Evolutionary conservation across 2,329 filamentous ascomycete genomes (phyloP), one percentile per base, ranked within the genome.

Genomic region (Allantophomopsis cytisporea): DNA sequence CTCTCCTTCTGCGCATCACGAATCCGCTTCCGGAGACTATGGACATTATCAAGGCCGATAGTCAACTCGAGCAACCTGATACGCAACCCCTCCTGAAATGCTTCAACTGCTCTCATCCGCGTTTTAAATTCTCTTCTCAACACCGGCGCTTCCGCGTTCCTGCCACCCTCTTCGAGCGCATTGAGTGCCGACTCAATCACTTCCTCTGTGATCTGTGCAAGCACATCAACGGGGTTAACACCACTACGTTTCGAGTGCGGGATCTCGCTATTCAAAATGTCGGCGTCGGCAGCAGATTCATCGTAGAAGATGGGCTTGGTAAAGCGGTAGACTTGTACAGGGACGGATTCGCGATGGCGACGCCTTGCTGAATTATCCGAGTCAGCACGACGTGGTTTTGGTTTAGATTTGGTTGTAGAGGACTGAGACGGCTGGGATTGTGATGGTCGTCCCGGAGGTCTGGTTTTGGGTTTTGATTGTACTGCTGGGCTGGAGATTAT

Each of bases 191-290:
- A 57, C n/a, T 63, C 63, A 15, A 78, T 61, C 23, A 78, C 64
- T 49, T 80, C 75, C 28, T 75, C 67, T 50, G 72, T 80, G 12
- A 79, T 63, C 45, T 77, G 69, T 5, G 68, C 63, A 31, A 81
- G 61, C 2, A 80, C 75, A 47, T 81, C 76, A 2, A 80, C 61
- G 0, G 71, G 64, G 36, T 74, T 81, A 46, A 79, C 74, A 35
- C 72, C 71, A 16, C 60, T 66, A 64, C 47, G 47, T 36, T 67
- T 69, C 0, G 64, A 60, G 43, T 69, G 73, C 0, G 73, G 69
- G 2, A 77, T 71, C 4, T 71, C 66, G 2, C 59, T 51, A 35
- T 64, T 64, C 4, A 73, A 58, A 1, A 68, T 62, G 35, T 73
- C 63, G 2, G 57, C 55, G 15, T 61, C 58, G 7, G 55, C 55